phyloP scores from a whole-genome alignment of 2,329 filamentous ascomycete genomes.

The Zasmidium cellare region DNA sequence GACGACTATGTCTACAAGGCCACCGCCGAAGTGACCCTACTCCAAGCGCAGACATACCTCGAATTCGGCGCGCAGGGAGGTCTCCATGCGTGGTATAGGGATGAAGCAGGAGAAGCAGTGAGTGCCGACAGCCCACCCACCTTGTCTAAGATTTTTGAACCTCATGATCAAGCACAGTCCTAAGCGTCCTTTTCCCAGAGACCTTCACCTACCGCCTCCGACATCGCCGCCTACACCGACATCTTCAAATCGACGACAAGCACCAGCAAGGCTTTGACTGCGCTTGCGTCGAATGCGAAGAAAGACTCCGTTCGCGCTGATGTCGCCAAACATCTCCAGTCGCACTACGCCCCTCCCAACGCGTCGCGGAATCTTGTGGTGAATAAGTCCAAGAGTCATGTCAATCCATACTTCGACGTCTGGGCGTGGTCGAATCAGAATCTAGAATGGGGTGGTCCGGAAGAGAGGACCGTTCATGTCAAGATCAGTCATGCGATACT shows the following conservation, averaged over 20 bases:
- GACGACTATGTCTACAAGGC: conserved; percentile 55
- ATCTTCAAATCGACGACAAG: conserved; percentile 64
- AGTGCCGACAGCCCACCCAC: conserved; percentile 9
- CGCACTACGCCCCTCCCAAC: conserved; percentile 54
- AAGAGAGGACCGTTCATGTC: conserved; percentile 52
- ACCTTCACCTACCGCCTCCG: conserved; percentile 53
- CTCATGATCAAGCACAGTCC: conserved; percentile 22
- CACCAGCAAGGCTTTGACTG: conserved; percentile 62
- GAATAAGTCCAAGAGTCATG: conserved; percentile 45
- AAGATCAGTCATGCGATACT: conserved; percentile 66
- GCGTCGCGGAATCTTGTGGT: conserved; percentile 32
- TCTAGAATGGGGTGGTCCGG: conserved; percentile 66
- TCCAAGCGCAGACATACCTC: conserved; percentile 51
- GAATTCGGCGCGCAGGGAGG: conserved; percentile 47
- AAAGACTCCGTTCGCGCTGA: conserved; percentile 60
- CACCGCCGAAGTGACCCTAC: conserved; percentile 51
- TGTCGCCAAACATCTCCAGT: conserved; percentile 57
- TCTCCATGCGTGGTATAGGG: conserved; percentile 54
- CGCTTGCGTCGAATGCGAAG: conserved; percentile 65
- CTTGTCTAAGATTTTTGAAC: neutral
- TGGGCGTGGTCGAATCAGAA: conserved; percentile 65
- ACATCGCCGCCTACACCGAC: conserved; percentile 66
- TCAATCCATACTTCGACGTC: conserved; percentile 68
- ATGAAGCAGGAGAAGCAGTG: conserved; percentile 41
- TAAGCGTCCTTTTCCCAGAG: conserved; percentile 28